Conservation (phyloP, 1,284 basidiomycete species). For the Lentinus polychrous region DNA sequence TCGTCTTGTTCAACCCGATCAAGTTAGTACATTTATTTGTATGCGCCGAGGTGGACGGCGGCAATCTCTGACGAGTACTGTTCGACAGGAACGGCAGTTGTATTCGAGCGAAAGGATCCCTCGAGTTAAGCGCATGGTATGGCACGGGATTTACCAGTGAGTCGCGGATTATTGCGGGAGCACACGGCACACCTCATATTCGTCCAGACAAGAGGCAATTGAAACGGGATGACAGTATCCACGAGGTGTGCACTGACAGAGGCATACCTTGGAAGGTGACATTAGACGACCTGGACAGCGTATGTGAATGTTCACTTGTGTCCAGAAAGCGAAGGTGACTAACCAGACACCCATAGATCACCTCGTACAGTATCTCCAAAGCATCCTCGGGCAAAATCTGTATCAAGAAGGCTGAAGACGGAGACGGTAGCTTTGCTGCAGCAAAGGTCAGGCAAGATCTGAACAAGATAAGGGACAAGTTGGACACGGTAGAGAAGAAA, state of each 20-base stretch:
- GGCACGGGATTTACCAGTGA: neutral
- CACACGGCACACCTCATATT: no score
- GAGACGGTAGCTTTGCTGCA: neutral
- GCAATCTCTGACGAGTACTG: neutral
- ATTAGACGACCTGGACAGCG: constrained; percentile 1
- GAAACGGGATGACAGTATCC: neutral
- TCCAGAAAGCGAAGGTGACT: neutral
- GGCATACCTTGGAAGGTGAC: neutral
- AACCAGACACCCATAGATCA: neutral
- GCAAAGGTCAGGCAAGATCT: neutral
- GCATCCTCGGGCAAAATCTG: neutral
- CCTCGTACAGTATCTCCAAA: neutral
- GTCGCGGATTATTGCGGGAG: neutral
- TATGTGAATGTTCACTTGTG: neutral
- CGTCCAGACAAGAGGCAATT: no score
- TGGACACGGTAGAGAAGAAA: neutral
- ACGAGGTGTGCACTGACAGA: neutral
- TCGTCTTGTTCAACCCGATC: constrained; percentile 1
- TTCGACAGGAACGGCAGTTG: neutral
- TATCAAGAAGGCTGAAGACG: neutral
- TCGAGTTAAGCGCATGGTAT: constrained; percentile 1
- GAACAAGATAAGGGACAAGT: neutral
- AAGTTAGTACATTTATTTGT: neutral
- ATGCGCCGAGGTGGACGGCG: neutral
- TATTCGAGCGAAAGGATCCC: neutral